These are phyloP conservation scores for Ceratobasidium sp. DNA, from an alignment of 1,284 basidiomycete species.

Conservation along the genomic window DNA sequence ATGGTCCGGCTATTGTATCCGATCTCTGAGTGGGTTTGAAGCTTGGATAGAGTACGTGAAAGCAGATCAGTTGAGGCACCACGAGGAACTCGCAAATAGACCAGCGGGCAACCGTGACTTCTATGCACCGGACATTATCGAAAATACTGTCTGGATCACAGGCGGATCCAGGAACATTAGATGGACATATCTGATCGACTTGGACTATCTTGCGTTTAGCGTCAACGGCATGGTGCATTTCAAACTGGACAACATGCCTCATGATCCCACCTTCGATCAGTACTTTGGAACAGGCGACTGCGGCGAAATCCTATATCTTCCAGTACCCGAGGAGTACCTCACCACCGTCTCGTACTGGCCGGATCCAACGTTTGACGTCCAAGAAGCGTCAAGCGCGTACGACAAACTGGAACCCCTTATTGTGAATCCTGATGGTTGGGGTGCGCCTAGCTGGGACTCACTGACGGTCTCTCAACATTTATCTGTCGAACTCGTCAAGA, in stretches of 20 bases:
- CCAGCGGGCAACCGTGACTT: no score
- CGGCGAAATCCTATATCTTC: no score
- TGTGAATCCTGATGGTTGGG: not conserved
- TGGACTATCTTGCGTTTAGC: constrained; percentile 29
- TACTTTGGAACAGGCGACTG: not conserved
- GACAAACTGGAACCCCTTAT: not conserved
- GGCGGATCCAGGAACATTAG: not conserved
- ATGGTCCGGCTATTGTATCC: no score
- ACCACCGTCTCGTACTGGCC: constrained; percentile 14
- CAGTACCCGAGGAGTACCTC: not conserved
- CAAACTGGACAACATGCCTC: constrained; percentile 23
- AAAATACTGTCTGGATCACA: not conserved
- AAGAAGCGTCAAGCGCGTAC: not conserved
- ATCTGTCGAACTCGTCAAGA: not conserved
- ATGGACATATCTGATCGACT: constrained; percentile 27
- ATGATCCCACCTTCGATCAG: not conserved
- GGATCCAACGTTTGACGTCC: not conserved
- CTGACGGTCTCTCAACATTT: constrained; percentile 17
- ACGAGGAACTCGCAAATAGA: no score
- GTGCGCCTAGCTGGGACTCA: constrained; percentile 11
- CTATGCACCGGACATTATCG: not conserved
- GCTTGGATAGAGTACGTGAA: not conserved
- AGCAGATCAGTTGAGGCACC: not conserved
- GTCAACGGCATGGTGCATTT: constrained; percentile 24
- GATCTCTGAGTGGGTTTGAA: not conserved